Evolutionary conservation across 306 rosid genomes (phyloP).

Genomic region (Cucurbita pepo): DNA sequence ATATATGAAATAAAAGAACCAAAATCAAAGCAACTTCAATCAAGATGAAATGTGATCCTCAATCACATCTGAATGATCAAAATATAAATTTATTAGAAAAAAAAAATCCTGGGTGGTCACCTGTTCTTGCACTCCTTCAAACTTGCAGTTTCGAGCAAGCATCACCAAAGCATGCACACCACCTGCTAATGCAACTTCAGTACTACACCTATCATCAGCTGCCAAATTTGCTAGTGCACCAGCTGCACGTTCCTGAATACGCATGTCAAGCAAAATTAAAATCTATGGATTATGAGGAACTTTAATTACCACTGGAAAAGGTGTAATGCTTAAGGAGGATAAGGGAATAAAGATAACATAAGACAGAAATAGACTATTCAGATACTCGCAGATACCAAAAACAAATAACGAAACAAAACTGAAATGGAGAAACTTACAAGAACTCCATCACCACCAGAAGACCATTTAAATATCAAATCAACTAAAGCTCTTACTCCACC

Average conservation of each 20-base stretch:
- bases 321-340: not conserved
- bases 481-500: constrained; percentile 97
- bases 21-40: not conserved
- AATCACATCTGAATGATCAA: not conserved
- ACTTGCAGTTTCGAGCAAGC: constrained; percentile 97
- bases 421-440: constrained; percentile 40
- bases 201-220: constrained; percentile 98
- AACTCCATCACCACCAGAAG: constrained; percentile 91
- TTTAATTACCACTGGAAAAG: not conserved
- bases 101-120: constrained; percentile 19
- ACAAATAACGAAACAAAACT: not conserved
- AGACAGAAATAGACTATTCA: not conserved
- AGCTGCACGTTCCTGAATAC: constrained; percentile 91
- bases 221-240: constrained; percentile 99
- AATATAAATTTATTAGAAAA: not conserved
- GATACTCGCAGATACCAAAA: not conserved
- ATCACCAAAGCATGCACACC: constrained; percentile 98
- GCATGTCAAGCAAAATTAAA: constrained; percentile 1
- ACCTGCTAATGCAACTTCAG: constrained; percentile 90
- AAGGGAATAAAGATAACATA: not conserved
- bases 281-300: not conserved
- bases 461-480: constrained; percentile 98
- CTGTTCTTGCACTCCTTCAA: constrained; percentile 99
- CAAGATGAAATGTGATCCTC: not conserved
- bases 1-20: not conserved